Evolutionary conservation across 1,284 basidiomycete species (phyloP), one percentile per base, ranked within the genome.

Genomic region (Tranzscheliella williamsii): DNA sequence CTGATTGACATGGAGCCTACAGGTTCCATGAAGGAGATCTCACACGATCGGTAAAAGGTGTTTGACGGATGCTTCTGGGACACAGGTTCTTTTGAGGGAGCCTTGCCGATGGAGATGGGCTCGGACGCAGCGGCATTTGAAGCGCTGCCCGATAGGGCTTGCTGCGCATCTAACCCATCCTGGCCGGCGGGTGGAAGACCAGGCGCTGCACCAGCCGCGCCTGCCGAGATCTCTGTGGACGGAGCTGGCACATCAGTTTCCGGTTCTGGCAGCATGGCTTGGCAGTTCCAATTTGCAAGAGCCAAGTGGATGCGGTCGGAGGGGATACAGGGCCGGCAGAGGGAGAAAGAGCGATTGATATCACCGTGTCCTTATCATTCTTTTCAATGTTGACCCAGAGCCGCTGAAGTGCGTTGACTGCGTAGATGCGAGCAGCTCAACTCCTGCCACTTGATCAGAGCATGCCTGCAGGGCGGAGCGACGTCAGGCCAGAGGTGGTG

Each of bases 1-100:
- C 70, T 72, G 46, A 77, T 52, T 32, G 68, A 72, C 75, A 77
- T 77, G 50, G 70, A 73, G 7, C 73, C 73, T 24, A 77, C 73
- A 2, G 73, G 75, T 38, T 77, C 61, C 61, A 64, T 64, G 38
- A 64, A 50, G 3, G 50, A 54, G 17, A 64, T 64, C 31, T 64
- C 61, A 29, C 61, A 64, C 5, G 61, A 58, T 11, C 61, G 46
- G 18, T 58, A 64, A 33, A 64, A 64, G 15, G 61, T 64, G 51
- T 50, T 58, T 22, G 61, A 64, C 0, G 47, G 43, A 27, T 62
- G 58, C 8, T 48, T 51, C 31, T 62, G 58, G 2, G 58, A 40
- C 9, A 51, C 16, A 5, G 40, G 15, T 31, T 51, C 52, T 18
- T 62, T 61, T n/a, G 5, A 24, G 7, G 38, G 42, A 26, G 52